phyloP scores from a whole-genome alignment of 805 yeast genomes.

The Yamadazyma takamatsuzukensis region DNA sequence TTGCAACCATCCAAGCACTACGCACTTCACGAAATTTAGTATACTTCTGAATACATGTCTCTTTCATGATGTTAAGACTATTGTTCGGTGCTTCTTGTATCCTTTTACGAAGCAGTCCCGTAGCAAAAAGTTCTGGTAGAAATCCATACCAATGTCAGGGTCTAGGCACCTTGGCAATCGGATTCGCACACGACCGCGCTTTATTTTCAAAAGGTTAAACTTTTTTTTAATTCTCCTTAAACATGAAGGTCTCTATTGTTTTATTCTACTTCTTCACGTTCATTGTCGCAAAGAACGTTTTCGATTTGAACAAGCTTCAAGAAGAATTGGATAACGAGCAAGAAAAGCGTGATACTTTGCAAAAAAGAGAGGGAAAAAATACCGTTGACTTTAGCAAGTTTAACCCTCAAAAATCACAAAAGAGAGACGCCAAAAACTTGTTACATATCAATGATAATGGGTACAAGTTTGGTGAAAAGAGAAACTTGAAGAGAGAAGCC shows the following conservation, averaged over 20 bases:
- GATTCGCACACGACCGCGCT: no score
- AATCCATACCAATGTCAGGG: no score
- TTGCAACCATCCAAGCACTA: no score
- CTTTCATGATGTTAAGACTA: no score
- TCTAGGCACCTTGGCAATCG: no score
- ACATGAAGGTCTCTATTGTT: not conserved
- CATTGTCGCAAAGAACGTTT: conserved; percentile 12
- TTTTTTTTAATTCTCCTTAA: no score
- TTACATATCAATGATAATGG: conserved; percentile 7
- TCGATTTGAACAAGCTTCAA: conserved; percentile 11
- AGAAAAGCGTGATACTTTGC: not conserved
- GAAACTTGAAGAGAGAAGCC: conserved; percentile 6
- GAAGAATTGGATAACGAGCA: conserved; percentile 4
- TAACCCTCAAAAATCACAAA: conserved; percentile 3
- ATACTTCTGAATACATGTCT: no score
- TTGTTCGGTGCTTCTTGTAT: no score
- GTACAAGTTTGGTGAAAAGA: not conserved
- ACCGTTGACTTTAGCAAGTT: conserved; percentile 5
- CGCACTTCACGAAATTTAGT: no score
- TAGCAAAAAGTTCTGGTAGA: no score
- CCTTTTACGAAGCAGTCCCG: no score
- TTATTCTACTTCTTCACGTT: not conserved
- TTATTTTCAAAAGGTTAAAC: no score
- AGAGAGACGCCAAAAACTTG: conserved; percentile 17
- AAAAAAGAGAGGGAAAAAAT: conserved; percentile 9